Conservation (phyloP, 306 rosid genomes). For the Quercus engelmannii region DNA sequence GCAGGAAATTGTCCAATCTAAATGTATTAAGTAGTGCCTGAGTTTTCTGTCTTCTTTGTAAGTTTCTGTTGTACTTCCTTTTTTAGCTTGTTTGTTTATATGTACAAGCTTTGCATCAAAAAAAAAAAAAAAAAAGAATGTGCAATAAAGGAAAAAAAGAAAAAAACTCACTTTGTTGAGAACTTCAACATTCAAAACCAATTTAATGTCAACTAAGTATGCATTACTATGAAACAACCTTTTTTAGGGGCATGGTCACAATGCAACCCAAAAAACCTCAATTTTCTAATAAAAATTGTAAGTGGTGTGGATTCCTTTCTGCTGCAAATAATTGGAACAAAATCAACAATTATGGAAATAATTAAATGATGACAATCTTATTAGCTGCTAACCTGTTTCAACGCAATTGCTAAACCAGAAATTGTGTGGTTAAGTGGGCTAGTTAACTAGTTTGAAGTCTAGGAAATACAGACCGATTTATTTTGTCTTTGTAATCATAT, state of each 20-base stretch:
- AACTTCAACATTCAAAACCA: constrained; percentile 1
- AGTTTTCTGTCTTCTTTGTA: too few relatives aligned
- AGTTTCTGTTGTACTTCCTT: too few relatives aligned
- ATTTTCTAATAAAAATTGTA: constrained; percentile 5
- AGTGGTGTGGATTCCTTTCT: constrained; percentile 2
- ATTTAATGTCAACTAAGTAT: not conserved
- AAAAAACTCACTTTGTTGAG: not conserved
- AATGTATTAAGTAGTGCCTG: too few relatives aligned
- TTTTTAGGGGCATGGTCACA: not conserved
- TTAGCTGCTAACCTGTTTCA: constrained; percentile 69
- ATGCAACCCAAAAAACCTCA: constrained; percentile 12
- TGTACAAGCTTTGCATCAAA: too few relatives aligned
- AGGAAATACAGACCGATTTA: constrained; percentile 95
- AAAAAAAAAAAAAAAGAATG: too few relatives aligned
- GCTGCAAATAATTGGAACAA: not conserved
- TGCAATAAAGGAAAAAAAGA: too few relatives aligned
- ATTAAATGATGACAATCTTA: not conserved
- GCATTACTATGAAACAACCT: not conserved
- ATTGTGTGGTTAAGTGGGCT: constrained; percentile 97
- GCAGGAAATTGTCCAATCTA: too few relatives aligned
- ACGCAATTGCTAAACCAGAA: constrained; percentile 88
- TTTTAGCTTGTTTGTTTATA: too few relatives aligned
- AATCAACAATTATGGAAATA: not conserved
- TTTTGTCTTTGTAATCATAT: constrained; percentile 88
- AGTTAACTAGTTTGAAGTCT: constrained; percentile 92